These are phyloP conservation scores for Immersiporthe knoxdaviesiana DNA, from an alignment of 2,329 filamentous ascomycete genomes.

Conservation along the genomic window DNA sequence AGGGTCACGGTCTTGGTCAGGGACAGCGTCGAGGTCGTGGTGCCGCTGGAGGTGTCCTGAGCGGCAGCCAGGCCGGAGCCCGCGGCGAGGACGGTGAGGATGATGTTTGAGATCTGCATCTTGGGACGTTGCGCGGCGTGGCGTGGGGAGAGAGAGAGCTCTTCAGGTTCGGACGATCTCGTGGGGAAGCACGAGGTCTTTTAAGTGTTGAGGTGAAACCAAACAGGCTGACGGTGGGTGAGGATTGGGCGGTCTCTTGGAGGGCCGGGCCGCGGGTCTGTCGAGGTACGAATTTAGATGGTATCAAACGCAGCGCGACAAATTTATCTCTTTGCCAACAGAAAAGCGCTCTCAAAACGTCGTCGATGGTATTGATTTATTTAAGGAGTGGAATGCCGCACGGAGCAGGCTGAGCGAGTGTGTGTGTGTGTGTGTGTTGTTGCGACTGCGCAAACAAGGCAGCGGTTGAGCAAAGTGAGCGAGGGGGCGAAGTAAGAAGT, in stretches of 20 bases:
- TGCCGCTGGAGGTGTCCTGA: conserved; percentile 37
- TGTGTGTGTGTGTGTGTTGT: conserved; percentile 13
- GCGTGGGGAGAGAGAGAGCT: too few relatives aligned
- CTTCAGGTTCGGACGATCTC: neutral
- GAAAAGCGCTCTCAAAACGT: neutral
- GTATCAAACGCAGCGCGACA: conserved; percentile 2
- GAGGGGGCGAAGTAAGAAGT: conserved; percentile 1
- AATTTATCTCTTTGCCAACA: conserved; percentile 3
- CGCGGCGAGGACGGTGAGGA: conserved; percentile 46
- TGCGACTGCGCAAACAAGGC: neutral
- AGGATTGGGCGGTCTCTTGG: neutral
- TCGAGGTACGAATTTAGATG: conserved; percentile 9
- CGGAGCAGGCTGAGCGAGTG: conserved; percentile 27
- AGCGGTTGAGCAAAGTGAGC: neutral
- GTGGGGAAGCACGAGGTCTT: neutral
- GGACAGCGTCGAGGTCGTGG: conserved; percentile 50
- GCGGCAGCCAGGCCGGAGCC: conserved; percentile 44
- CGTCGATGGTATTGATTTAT: too few relatives aligned
- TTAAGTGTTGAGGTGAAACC: neutral
- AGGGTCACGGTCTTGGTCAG: conserved; percentile 51
- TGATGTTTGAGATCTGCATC: conserved; percentile 51
- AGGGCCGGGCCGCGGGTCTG: conserved; percentile 3
- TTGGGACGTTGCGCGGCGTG: conserved; percentile 36
- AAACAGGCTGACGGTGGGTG: conserved; percentile 1
- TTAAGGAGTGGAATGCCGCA: conserved; percentile 28